phyloP scores from a whole-genome alignment of 148 eudicot genomes.

The Rhododendron griersonianum region DNA sequence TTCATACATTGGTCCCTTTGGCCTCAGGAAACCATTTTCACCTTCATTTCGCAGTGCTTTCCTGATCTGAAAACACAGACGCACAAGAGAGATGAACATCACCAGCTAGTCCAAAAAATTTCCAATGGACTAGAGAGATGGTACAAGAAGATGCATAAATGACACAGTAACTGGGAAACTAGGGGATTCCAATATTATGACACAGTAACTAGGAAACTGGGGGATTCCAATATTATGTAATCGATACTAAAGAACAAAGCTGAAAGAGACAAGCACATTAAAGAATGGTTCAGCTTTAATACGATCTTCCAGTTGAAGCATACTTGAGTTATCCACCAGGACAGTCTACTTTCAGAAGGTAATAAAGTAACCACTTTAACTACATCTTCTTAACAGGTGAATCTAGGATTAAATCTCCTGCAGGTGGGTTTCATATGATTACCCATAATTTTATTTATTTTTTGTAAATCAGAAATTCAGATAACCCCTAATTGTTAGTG shows the following conservation, averaged over 20 bases:
- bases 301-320: neutral
- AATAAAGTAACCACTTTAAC: neutral
- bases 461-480: too few relatives aligned
- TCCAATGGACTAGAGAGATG: neutral
- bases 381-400: neutral
- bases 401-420: neutral
- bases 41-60: constrained; percentile 70
- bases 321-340: neutral
- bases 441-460: neutral
- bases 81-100: neutral
- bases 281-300: neutral
- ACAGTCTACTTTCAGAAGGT: neutral
- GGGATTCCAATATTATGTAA: neutral
- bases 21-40: constrained; percentile 76
- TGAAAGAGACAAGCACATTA: neutral
- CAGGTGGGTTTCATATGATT: neutral
- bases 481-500: neutral
- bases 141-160: neutral
- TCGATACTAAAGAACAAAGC: too few relatives aligned
- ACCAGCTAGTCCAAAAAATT: neutral
- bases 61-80: constrained; percentile 43
- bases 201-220: neutral
- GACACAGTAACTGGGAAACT: neutral
- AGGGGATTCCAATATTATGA: neutral
- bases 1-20: constrained; percentile 54